Evolutionary conservation across 2,329 filamentous ascomycete species (phyloP).

Genomic region (Hymenoscyphus salicellus): DNA sequence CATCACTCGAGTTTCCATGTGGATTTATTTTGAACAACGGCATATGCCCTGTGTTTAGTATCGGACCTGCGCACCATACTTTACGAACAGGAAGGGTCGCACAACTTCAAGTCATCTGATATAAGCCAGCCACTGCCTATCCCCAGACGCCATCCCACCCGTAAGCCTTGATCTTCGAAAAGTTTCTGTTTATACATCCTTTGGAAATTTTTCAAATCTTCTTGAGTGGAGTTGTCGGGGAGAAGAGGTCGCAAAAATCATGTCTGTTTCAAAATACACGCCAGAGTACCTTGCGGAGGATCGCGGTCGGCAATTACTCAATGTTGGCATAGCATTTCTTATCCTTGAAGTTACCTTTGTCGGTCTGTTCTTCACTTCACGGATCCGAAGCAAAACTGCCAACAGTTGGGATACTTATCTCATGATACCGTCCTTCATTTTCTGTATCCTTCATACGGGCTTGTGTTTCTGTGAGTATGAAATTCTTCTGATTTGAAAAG

Average conservation of each 20-base stretch:
- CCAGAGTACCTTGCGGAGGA: conserved; percentile 3
- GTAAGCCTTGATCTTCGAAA: too few species aligned
- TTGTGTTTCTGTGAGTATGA: not conserved
- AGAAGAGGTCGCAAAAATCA: not conserved
- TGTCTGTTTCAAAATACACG: not conserved
- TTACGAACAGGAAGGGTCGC: too few species aligned
- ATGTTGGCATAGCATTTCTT: not conserved
- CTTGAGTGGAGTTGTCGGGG: not conserved
- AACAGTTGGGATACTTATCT: not conserved
- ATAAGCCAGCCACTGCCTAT: too few species aligned
- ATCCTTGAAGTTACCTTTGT: not conserved
- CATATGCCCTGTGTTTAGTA: too few species aligned
- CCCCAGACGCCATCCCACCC: too few species aligned
- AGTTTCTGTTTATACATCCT: not conserved
- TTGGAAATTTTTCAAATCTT: not conserved
- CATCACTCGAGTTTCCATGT: too few species aligned
- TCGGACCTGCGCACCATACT: too few species aligned
- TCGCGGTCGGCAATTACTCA: not conserved
- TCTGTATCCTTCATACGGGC: not conserved
- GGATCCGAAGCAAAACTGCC: not conserved
- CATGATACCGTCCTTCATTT: not conserved
- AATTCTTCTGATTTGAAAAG: not conserved
- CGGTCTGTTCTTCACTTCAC: not conserved
- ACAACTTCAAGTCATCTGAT: too few species aligned
- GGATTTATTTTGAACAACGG: too few species aligned